A percentile compares a stretch with the other conserved stretches of the same genome.
These are phyloP conservation scores for Symbiodinium natans DNA, from an alignment of 73 alveolate species.

Conservation along the genomic window DNA sequence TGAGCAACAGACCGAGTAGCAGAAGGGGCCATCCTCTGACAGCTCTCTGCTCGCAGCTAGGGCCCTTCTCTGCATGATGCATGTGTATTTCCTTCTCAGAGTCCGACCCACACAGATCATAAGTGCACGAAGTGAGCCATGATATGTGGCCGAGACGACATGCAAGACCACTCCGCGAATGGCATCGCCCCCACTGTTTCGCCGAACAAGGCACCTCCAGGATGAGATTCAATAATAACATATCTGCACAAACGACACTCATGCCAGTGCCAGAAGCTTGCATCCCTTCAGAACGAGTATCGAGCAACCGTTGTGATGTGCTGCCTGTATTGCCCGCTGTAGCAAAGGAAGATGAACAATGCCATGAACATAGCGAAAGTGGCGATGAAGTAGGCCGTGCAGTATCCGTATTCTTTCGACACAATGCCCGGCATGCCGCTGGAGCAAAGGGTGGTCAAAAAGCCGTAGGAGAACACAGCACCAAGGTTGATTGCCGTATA, in stretches of 20 bases:
- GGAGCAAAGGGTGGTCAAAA: conserved; percentile 69
- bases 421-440: conserved; percentile 50
- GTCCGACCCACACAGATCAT: conserved; percentile 39
- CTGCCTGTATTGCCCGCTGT: conserved; percentile 62
- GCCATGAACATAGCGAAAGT: conserved; percentile 31
- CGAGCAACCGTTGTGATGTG: neutral
- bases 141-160: conserved; percentile 61
- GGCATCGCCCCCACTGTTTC: conserved; percentile 56
- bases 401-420: conserved; percentile 14
- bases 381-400: conserved; percentile 37
- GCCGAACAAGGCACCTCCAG: conserved; percentile 1
- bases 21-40: conserved; percentile 52
- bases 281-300: neutral
- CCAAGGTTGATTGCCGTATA: neutral
- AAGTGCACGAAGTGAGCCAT: conserved; percentile 47
- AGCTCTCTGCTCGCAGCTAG: too few relatives aligned
- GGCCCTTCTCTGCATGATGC: neutral
- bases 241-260: too few relatives aligned
- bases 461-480: neutral
- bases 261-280: too few relatives aligned
- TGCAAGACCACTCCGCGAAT: conserved; percentile 79
- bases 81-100: neutral
- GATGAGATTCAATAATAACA: too few relatives aligned
- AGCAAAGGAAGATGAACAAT: conserved; percentile 57
- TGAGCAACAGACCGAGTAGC: conserved; percentile 53